These are phyloP conservation scores for Mycena galericulata DNA, from an alignment of 768 basidiomycete genomes.

Conservation along the genomic window DNA sequence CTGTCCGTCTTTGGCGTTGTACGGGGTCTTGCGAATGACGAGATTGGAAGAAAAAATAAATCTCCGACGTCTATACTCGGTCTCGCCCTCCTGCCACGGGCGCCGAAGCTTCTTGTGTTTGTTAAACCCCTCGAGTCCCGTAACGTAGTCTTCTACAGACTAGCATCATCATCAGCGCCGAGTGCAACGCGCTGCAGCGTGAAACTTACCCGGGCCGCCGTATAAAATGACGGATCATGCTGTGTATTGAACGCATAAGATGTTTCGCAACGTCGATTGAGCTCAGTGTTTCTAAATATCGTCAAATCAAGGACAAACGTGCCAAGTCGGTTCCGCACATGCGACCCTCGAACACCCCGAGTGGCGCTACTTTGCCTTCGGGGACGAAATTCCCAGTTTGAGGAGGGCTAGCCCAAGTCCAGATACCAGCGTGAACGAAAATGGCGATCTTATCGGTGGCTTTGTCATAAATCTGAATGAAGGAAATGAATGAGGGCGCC, in stretches of 20 bases:
- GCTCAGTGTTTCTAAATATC: neutral
- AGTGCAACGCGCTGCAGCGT: neutral
- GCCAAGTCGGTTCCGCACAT: neutral
- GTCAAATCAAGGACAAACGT: neutral
- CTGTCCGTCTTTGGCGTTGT: neutral
- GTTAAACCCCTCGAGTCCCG: neutral
- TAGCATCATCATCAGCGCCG: neutral
- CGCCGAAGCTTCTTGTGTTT: slow-evolving; percentile 1
- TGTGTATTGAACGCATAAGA: neutral
- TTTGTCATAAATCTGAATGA: neutral
- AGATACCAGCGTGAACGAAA: neutral
- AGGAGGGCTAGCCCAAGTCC: neutral
- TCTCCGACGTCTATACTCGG: neutral
- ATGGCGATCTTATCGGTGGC: neutral
- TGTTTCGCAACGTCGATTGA: neutral
- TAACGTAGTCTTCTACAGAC: neutral
- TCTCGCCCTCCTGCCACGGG: neutral
- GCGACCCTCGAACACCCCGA: neutral
- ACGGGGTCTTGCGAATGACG: neutral
- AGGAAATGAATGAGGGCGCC: neutral
- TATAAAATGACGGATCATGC: neutral
- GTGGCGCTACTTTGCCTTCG: neutral
- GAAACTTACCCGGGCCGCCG: neutral
- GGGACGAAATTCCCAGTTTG: neutral
- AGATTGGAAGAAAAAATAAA: neutral